Evolutionary conservation across 2,329 filamentous ascomycete species (phyloP).

Genomic region (Diaporthe caulivora): DNA sequence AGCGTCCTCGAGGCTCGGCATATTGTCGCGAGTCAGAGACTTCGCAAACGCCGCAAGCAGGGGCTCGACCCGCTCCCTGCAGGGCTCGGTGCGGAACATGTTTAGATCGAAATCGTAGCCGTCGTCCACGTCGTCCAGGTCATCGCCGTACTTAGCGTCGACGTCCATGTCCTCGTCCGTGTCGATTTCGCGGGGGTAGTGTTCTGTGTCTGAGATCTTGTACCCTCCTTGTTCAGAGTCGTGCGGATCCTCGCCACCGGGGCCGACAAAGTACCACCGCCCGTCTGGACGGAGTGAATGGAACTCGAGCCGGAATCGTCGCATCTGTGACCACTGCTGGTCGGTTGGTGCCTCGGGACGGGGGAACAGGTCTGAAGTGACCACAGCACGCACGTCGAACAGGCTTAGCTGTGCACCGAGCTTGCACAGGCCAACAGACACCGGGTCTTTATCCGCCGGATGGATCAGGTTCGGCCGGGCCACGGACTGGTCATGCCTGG

Average conservation of each 20-base stretch:
- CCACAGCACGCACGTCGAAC: conserved; percentile 2
- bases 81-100: conserved; percentile 7
- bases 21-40: conserved; percentile 9
- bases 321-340: conserved; percentile 10
- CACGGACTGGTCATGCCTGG: conserved; percentile 3
- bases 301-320: conserved; percentile 6
- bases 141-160: not conserved
- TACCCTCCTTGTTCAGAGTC: conserved; percentile 12
- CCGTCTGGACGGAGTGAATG: conserved; percentile 8
- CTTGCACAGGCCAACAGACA: conserved; percentile 1
- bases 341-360: not conserved
- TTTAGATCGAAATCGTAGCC: conserved; percentile 63
- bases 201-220: conserved; percentile 3
- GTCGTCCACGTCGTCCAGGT: conserved; percentile 3
- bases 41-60: conserved; percentile 7
- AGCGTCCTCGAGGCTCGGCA: conserved; percentile 1
- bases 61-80: conserved; percentile 8
- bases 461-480: not conserved
- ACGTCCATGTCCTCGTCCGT: conserved; percentile 4
- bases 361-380: conserved; percentile 3
- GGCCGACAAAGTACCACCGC: conserved; percentile 12
- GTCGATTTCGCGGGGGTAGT: not conserved
- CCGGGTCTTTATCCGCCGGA: not conserved
- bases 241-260: not conserved
- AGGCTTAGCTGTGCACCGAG: conserved; percentile 4